Evolutionary conservation across 148 eudicot species (phyloP).

Genomic region (Tetragonia tetragonoides): DNA sequence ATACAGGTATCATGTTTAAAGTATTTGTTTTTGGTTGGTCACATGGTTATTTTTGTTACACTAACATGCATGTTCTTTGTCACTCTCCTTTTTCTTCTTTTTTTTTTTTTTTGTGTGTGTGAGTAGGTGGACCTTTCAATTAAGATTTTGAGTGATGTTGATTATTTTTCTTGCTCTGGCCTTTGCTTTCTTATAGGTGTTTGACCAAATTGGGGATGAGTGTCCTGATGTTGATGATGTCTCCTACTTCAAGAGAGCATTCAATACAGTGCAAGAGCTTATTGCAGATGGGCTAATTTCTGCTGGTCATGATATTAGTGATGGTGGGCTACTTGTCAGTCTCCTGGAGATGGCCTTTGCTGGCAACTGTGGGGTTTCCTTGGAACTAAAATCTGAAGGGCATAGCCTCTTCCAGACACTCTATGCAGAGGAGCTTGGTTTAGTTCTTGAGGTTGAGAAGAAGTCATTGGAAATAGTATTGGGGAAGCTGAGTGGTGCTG

Average conservation of each 20-base stretch:
- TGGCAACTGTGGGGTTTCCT: conserved; percentile 72
- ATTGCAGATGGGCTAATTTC: conserved; percentile 56
- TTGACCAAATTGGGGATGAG: conserved; percentile 76
- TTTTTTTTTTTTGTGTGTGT: no score
- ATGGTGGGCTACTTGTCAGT: conserved; percentile 72
- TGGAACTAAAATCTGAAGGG: conserved; percentile 52
- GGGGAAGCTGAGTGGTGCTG: conserved; percentile 38
- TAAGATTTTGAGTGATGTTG: background rate
- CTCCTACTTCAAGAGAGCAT: conserved; percentile 60
- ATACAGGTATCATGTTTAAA: no score
- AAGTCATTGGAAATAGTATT: conserved; percentile 39
- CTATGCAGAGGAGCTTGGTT: conserved; percentile 89
- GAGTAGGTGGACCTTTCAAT: no score
- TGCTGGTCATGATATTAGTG: conserved; percentile 93
- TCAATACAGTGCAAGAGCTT: conserved; percentile 68
- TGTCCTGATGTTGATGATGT: conserved; percentile 88
- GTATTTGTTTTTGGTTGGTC: no score
- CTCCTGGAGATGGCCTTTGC: conserved; percentile 91
- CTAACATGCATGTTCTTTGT: no score
- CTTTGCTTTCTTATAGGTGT: conserved; percentile 62
- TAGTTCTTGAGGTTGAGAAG: conserved; percentile 69
- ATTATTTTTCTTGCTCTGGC: conserved; percentile 12
- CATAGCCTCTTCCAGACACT: conserved; percentile 50
- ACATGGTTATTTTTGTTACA: no score
- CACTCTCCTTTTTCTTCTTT: no score